Percentiles rank a stretch among this genome's conserved stretches.
These are phyloP conservation scores for Steccherinum ochraceum DNA, from an alignment of 768 basidiomycete species.

Conservation along the genomic window DNA sequence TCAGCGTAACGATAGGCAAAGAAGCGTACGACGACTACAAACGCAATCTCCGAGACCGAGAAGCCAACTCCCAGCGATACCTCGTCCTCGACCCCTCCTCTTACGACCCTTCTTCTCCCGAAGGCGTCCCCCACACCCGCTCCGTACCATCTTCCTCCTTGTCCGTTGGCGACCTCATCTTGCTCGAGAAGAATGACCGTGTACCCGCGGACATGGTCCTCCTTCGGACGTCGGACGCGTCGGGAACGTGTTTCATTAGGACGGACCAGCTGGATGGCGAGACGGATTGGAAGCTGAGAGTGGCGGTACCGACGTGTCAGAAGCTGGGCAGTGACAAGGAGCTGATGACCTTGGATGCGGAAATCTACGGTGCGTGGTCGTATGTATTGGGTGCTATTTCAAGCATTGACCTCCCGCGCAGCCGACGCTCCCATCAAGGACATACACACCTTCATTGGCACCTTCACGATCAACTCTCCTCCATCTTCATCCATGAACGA, in stretches of 20 bases:
- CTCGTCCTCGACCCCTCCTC: slow-evolving; percentile 62
- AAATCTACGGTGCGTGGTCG: slow-evolving; percentile 72
- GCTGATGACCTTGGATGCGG: slow-evolving; percentile 65
- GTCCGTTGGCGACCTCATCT: slow-evolving; percentile 85
- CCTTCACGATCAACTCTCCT: slow-evolving; percentile 68
- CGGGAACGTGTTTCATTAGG: slow-evolving; percentile 94
- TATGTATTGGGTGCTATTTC: slow-evolving; percentile 7
- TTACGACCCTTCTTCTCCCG: slow-evolving; percentile 13
- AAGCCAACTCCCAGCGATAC: slow-evolving; percentile 94
- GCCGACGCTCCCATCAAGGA: slow-evolving; percentile 96
- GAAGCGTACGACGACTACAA: slow-evolving; percentile 99
- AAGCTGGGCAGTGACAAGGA: slow-evolving; percentile 54
- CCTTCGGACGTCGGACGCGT: slow-evolving; percentile 79
- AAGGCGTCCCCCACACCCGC: slow-evolving; percentile 36
- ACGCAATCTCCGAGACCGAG: slow-evolving; percentile 83
- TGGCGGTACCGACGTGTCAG: slow-evolving; percentile 83
- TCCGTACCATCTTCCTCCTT: slow-evolving; percentile 84
- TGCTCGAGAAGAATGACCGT: slow-evolving; percentile 94
- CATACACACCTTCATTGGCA: slow-evolving; percentile 92
- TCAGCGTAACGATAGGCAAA: slow-evolving; percentile 95
- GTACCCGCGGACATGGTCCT: slow-evolving; percentile 94
- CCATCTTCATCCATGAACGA: slow-evolving; percentile 24
- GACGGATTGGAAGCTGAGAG: slow-evolving; percentile 97
- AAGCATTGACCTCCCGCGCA: slow-evolving; percentile 20
- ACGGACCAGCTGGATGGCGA: slow-evolving; percentile 99